Percentiles rank a stretch among this genome's conserved stretches.
phyloP scores from a whole-genome alignment of 768 basidiomycete genomes.

The Pleurotus platypus region DNA sequence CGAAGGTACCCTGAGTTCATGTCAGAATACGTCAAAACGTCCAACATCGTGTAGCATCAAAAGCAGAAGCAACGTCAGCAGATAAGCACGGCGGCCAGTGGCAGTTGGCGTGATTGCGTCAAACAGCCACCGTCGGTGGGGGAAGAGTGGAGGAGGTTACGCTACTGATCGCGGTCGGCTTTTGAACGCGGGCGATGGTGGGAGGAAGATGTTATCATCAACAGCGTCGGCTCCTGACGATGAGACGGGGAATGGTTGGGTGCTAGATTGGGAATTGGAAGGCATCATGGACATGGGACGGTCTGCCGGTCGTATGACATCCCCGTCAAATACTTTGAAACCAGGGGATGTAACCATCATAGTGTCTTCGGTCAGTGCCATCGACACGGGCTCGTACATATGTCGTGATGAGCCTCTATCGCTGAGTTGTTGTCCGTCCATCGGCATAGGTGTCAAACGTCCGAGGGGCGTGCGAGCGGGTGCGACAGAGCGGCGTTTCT shows the following conservation, averaged over 20 bases:
- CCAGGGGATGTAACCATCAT: slow-evolving; percentile 55
- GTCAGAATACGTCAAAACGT: neutral
- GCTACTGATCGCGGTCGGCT: slow-evolving; percentile 1
- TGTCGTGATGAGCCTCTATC: slow-evolving; percentile 35
- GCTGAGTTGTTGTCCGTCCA: slow-evolving; percentile 43
- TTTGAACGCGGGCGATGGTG: slow-evolving; percentile 5
- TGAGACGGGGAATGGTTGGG: slow-evolving; percentile 5
- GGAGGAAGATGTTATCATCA: slow-evolving; percentile 1
- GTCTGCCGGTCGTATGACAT: slow-evolving; percentile 7
- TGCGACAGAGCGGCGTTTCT: slow-evolving; percentile 30
- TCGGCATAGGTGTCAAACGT: slow-evolving; percentile 50
- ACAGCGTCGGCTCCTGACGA: neutral
- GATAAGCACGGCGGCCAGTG: too few relatives aligned
- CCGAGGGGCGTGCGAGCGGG: slow-evolving; percentile 32
- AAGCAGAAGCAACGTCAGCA: too few relatives aligned
- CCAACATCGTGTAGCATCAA: neutral
- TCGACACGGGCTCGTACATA: slow-evolving; percentile 72
- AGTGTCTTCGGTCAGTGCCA: slow-evolving; percentile 57
- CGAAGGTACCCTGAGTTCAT: too few relatives aligned
- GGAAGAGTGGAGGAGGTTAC: slow-evolving; percentile 1
- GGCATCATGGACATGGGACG: slow-evolving; percentile 7
- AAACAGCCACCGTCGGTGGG: neutral
- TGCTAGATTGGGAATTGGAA: neutral
- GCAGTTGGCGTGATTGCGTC: neutral
- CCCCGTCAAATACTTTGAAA: slow-evolving; percentile 43